Base-by-base conservation (phyloP, 352 stramenopile genomes). In the Pythium apleroticum region DNA sequence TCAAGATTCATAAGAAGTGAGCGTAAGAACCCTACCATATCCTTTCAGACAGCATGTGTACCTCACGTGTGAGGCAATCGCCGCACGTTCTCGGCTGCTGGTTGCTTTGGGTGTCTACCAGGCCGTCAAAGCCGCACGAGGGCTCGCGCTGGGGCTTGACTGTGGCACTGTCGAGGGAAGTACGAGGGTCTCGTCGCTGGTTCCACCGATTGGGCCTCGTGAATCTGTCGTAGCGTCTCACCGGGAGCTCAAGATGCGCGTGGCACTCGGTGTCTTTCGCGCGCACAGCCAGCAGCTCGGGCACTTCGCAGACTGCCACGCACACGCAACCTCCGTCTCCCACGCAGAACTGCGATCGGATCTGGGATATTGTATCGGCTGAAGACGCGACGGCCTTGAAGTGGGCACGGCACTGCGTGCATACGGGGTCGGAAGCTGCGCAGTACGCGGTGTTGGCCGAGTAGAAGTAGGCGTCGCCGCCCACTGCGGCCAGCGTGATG, bases 371-470 rank as follows among this genome's bases (percentile, higher is more conserved):
- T 20, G 50, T 41, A 57, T 35, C 27, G 5, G 25, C 4, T 22
- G 37, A 46, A 7, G 37, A 46, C 17, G 37, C 37, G 15, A 22
- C 37, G 3, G 12, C 14, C 37, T 46, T n/a, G 37, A 46, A 46
- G 7, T 46, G 12, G 1, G 37, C 37, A 3, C 37, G 66, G 49
- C 79, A 88, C 25, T 72, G 59, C 1, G 30, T 41, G 55, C 80
- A 89, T 10, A 65, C 69, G 0, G 55, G 3, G 52, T 87, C 80
- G 33, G 68, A 54, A 3, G 64, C 37, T 11, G 71, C 65, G 45
- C 80, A 89, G 49, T 89, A 89, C 15, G 75, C 81, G 25, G 76
- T 72, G 62, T 81, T 84, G 31, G 65, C 69, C 12, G 37, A 46
- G 17, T 22, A 46, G 37, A 46, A 46, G 37, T 46, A 46, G 37